These are phyloP conservation scores for Neurospora discreta DNA, from an alignment of 495 filamentous ascomycete genomes.

Conservation along the genomic window DNA sequence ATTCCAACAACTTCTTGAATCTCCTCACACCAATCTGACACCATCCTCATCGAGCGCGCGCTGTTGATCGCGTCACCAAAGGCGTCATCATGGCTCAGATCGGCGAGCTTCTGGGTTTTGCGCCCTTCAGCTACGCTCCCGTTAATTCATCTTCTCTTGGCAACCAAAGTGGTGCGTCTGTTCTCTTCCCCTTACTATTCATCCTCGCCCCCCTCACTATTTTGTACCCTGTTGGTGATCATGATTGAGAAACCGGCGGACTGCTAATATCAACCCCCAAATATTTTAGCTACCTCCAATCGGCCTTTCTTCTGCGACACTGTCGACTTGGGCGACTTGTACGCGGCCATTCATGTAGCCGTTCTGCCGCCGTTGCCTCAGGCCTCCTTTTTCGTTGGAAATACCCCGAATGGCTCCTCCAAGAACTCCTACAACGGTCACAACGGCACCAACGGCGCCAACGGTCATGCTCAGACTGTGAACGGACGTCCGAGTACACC, in stretches of 20 bases:
- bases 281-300: not conserved
- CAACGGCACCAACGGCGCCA: not conserved
- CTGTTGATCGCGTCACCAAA: not conserved
- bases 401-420: not conserved
- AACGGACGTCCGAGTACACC: not conserved
- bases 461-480: not conserved
- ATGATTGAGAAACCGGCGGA: not conserved
- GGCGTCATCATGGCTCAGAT: not conserved
- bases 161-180: not conserved
- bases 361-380: constrained; percentile 6
- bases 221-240: not conserved
- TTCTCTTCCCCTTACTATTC: not conserved
- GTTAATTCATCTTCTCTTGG: not conserved
- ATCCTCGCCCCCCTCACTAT: not conserved
- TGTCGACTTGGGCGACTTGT: constrained; percentile 10
- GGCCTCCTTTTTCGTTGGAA: not conserved
- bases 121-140: not conserved
- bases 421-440: not conserved
- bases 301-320: constrained; percentile 13
- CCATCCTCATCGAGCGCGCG: not conserved
- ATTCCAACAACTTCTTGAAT: not conserved
- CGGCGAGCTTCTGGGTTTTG: not conserved
- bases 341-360: constrained; percentile 11
- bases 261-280: not conserved
- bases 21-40: not conserved